phyloP scores from a whole-genome alignment of 331 rosid genomes.

The Malus hybrid region DNA sequence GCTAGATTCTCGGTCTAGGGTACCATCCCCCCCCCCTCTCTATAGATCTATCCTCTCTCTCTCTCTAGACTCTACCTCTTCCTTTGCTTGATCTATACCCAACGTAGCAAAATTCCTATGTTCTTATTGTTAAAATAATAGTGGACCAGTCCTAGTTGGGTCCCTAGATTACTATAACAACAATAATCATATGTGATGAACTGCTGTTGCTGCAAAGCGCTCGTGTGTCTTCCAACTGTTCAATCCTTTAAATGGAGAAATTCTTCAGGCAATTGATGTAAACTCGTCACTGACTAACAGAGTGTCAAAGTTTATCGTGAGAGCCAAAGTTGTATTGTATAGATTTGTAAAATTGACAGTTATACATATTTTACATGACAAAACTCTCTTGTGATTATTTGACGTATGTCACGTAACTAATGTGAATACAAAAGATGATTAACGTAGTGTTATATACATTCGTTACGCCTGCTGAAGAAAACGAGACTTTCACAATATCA shows the following conservation, averaged over 20 bases:
- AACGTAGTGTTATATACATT: no score
- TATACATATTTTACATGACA: no score
- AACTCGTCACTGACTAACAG: no score
- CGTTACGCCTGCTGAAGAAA: no score
- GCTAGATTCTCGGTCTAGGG: neutral
- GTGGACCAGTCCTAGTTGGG: neutral
- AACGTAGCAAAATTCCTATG: neutral
- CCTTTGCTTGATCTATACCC: neutral
- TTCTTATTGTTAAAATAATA: neutral
- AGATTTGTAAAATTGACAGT: no score
- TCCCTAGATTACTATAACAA: neutral
- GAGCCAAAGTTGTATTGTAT: no score
- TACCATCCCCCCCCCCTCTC: neutral
- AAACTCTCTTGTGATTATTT: no score
- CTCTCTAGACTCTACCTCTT: neutral
- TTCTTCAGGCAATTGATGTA: neutral
- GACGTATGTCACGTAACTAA: no score
- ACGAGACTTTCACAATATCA: neutral
- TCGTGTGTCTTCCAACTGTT: neutral
- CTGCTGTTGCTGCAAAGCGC: neutral
- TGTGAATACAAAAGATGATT: no score
- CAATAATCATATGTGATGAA: neutral
- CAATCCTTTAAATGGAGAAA: neutral
- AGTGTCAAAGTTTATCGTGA: no score
- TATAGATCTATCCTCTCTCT: neutral